A percentile compares a stretch with the other conserved stretches of the same genome.
These are phyloP conservation scores for Elsinoe fawcettii DNA, from an alignment of 2,329 filamentous ascomycete species.

Conservation along the genomic window DNA sequence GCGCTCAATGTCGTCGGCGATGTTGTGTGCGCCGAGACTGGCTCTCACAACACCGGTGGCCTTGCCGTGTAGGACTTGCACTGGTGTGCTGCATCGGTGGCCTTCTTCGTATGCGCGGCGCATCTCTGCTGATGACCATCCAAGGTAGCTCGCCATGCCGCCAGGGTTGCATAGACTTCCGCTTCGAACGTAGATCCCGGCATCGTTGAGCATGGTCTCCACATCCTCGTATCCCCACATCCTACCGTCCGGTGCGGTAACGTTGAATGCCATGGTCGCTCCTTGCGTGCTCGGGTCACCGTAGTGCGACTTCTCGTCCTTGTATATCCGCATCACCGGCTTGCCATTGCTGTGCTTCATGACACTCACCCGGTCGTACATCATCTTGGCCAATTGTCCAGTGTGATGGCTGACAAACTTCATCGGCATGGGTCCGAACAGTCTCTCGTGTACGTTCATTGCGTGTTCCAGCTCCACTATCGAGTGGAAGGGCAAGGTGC, in stretches of 20 bases:
- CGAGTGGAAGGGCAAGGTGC: conserved; percentile 81
- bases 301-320: conserved; percentile 34
- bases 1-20: conserved; percentile 59
- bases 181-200: conserved; percentile 75
- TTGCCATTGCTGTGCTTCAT: conserved; percentile 63
- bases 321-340: conserved; percentile 61
- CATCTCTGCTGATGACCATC: conserved; percentile 72
- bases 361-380: conserved; percentile 51
- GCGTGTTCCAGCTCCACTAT: conserved; percentile 77
- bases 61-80: conserved; percentile 74
- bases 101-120: conserved; percentile 76
- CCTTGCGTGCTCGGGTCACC: conserved; percentile 48
- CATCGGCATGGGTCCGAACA: conserved; percentile 61
- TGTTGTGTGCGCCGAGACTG: conserved; percentile 89
- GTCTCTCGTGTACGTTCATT: conserved; percentile 56
- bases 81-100: conserved; percentile 73
- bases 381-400: conserved; percentile 50
- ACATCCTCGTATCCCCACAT: conserved; percentile 80
- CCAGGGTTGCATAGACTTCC: conserved; percentile 90
- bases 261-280: conserved; percentile 76
- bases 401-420: conserved; percentile 63
- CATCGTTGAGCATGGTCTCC: conserved; percentile 74
- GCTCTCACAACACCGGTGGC: conserved; percentile 80
- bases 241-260: conserved; percentile 58
- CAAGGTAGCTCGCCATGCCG: conserved; percentile 66